These are phyloP conservation scores for Schwanniomyces polymorphus DNA, from an alignment of 805 yeast species.

Conservation along the genomic window DNA sequence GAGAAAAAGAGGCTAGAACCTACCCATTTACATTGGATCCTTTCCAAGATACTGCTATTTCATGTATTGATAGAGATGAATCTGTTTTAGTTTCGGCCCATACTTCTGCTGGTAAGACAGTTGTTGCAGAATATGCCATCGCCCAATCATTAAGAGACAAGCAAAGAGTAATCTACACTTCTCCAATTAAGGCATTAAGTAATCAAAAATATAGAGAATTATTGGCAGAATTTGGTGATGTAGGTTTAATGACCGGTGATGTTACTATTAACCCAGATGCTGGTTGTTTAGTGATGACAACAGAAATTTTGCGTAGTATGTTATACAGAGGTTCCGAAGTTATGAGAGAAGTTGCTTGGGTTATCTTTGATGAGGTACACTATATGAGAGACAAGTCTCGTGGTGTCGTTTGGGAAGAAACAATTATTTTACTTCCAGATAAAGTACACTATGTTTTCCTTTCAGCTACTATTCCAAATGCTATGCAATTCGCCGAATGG, in stretches of 20 bases:
- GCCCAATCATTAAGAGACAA: slow-evolving; percentile 91
- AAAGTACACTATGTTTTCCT: slow-evolving; percentile 91
- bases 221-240: slow-evolving; percentile 91
- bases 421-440: slow-evolving; percentile 92
- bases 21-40: slow-evolving; percentile 96
- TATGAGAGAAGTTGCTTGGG: slow-evolving; percentile 99
- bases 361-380: slow-evolving; percentile 96
- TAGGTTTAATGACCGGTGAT: slow-evolving; percentile 99
- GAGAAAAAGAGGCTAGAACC: slow-evolving; percentile 75
- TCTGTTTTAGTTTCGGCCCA: slow-evolving; percentile 97
- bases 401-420: slow-evolving; percentile 99
- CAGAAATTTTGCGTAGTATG: slow-evolving; percentile 97
- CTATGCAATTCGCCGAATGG: slow-evolving; percentile 99
- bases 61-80: slow-evolving; percentile 93
- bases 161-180: slow-evolving; percentile 92
- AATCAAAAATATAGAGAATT: slow-evolving; percentile 93
- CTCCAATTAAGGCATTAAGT: slow-evolving; percentile 92
- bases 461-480: slow-evolving; percentile 97
- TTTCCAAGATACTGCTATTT: slow-evolving; percentile 94
- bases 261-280: slow-evolving; percentile 98
- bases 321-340: slow-evolving; percentile 95
- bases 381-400: slow-evolving; percentile 97
- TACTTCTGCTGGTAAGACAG: slow-evolving; percentile 96
- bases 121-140: slow-evolving; percentile 95
- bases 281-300: slow-evolving; percentile 97